phyloP scores from a whole-genome alignment of 139 green algal species.

The Chlorella sp. region DNA sequence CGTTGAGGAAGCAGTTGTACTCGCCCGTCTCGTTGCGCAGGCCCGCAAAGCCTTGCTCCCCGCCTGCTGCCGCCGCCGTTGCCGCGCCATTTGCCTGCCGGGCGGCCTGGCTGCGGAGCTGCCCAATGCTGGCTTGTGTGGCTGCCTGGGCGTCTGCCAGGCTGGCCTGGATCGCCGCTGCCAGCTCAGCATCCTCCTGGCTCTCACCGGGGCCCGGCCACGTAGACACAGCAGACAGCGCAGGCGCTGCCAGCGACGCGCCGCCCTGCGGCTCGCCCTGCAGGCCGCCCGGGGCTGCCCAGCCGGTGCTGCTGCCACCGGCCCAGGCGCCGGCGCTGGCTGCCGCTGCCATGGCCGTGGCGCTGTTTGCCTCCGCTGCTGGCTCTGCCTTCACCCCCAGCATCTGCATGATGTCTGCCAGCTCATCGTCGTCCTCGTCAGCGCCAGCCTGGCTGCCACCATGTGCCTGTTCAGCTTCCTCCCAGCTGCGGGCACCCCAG shows the following conservation, averaged over 20 bases:
- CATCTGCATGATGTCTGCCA: not conserved
- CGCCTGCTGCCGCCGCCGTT: not conserved
- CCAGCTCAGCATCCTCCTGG: slow-evolving; percentile 12
- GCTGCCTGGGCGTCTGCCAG: not conserved
- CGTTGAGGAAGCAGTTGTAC: slow-evolving; percentile 95
- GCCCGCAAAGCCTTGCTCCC: not conserved
- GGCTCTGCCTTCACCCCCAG: not conserved
- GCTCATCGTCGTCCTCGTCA: not conserved
- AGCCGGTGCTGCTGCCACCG: not conserved
- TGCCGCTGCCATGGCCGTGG: no score
- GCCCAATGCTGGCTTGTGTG: not conserved
- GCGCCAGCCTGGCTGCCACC: not conserved
- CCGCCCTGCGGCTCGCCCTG: not conserved
- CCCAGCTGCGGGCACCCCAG: no score
- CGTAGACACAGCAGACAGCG: not conserved
- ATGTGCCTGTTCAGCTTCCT: no score
- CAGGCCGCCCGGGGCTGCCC: not conserved
- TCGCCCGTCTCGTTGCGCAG: slow-evolving; percentile 28
- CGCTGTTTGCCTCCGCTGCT: not conserved
- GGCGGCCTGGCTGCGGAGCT: no score
- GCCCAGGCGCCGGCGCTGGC: no score
- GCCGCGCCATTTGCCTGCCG: not conserved
- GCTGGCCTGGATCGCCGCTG: not conserved
- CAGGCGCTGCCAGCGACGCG: not conserved
- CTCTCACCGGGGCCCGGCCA: not conserved